A percentile compares a stretch with the other conserved stretches of the same genome.
phyloP scores from a whole-genome alignment of 768 basidiomycete species.

The Fomitopsis serialis region DNA sequence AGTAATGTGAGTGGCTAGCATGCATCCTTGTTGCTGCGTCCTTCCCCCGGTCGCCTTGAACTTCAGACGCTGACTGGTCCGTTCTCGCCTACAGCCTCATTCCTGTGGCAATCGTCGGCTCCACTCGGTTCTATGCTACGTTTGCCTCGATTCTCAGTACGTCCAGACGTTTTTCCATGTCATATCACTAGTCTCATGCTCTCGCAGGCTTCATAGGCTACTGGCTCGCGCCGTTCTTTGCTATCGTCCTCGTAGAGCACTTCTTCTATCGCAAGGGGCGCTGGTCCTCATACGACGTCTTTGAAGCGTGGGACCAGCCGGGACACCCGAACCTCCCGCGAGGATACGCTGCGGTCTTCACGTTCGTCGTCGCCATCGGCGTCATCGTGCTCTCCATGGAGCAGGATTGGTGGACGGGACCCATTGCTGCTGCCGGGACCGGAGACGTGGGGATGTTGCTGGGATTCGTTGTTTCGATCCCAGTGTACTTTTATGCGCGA shows the following conservation, averaged over 20 bases:
- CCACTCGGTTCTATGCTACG: constrained; percentile 36
- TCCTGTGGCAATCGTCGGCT: constrained; percentile 41
- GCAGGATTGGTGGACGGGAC: constrained; percentile 46
- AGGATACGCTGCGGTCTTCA: constrained; percentile 34
- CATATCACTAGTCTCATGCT: not conserved
- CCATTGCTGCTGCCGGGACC: constrained; percentile 36
- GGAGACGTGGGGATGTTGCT: constrained; percentile 42
- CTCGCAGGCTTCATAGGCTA: constrained; percentile 39
- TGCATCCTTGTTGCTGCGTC: too few relatives aligned
- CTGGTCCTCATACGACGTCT: constrained; percentile 30
- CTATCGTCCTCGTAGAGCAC: constrained; percentile 38
- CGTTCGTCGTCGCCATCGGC: constrained; percentile 32
- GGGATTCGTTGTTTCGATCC: constrained; percentile 32
- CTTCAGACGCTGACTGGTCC: constrained; percentile 2
- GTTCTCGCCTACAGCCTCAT: constrained; percentile 30
- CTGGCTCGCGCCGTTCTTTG: constrained; percentile 33
- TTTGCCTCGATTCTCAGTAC: constrained; percentile 37
- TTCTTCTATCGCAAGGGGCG: constrained; percentile 33
- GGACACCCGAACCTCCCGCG: constrained; percentile 30
- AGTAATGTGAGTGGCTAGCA: constrained; percentile 33
- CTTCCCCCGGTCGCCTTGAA: not conserved
- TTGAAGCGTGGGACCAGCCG: constrained; percentile 31
- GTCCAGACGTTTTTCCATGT: constrained; percentile 1
- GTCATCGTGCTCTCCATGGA: constrained; percentile 42
- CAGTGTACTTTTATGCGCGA: constrained; percentile 13